Conservation (phyloP, 345 rosid species). For the Dimocarpus longan region DNA sequence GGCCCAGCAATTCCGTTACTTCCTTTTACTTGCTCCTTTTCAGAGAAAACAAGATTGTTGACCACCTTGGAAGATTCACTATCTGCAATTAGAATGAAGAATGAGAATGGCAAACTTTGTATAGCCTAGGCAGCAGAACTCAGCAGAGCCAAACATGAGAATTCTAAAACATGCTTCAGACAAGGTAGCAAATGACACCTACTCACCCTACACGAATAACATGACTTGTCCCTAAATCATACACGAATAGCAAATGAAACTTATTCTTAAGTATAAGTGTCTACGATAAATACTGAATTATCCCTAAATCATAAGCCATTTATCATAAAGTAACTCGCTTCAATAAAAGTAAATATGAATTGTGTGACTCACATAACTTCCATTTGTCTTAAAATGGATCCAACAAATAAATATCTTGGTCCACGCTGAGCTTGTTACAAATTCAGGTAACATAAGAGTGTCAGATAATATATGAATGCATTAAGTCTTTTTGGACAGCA, state of each 20-base stretch:
- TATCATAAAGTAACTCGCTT: neutral
- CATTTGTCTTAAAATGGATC: neutral
- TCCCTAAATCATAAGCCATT: neutral
- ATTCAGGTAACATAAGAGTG: too few species aligned
- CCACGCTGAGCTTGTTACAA: neutral
- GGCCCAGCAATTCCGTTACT: constrained; percentile 50
- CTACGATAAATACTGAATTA: too few species aligned
- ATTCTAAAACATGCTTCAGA: neutral
- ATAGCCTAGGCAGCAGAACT: neutral
- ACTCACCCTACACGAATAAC: too few species aligned
- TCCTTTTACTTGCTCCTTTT: constrained; percentile 57
- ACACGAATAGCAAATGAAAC: too few species aligned
- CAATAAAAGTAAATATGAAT: neutral
- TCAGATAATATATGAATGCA: too few species aligned
- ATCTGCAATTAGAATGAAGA: constrained; percentile 52
- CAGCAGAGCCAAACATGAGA: neutral
- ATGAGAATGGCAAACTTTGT: neutral
- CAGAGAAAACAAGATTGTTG: constrained; percentile 35
- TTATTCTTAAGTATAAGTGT: neutral
- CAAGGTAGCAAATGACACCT: neutral
- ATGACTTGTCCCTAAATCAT: too few species aligned
- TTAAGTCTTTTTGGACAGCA: too few species aligned
- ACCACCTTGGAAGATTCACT: constrained; percentile 54
- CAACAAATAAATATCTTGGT: neutral
- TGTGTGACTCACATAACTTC: neutral